These are phyloP conservation scores for Tylopilus sp. DNA, from an alignment of 1,284 basidiomycete genomes.

Conservation along the genomic window DNA sequence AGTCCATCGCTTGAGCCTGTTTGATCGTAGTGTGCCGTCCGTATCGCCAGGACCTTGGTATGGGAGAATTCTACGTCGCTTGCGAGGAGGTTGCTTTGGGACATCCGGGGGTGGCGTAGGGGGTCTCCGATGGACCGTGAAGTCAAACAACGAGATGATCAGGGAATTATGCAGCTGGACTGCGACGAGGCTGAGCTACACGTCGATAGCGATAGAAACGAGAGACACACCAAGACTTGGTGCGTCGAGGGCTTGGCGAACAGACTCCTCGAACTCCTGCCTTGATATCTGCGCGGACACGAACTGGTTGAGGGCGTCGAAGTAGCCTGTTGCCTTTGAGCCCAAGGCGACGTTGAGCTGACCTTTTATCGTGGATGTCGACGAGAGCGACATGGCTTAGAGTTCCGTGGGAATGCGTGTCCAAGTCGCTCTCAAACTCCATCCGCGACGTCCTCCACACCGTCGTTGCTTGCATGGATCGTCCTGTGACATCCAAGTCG, in stretches of 20 bases:
- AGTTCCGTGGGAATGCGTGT: slow-evolving; percentile 21
- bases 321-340: slow-evolving; percentile 57
- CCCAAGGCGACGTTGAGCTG: slow-evolving; percentile 64
- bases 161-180: slow-evolving; percentile 79
- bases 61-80: slow-evolving; percentile 66
- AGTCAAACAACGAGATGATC: slow-evolving; percentile 76
- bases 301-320: slow-evolving; percentile 59
- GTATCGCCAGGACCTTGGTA: slow-evolving; percentile 60
- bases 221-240: slow-evolving; percentile 51
- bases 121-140: slow-evolving; percentile 63
- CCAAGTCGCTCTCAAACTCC: not conserved
- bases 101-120: slow-evolving; percentile 58
- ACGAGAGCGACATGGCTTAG: slow-evolving; percentile 61
- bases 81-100: slow-evolving; percentile 62
- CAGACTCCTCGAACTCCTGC: slow-evolving; percentile 68
- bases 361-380: slow-evolving; percentile 68
- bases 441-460: slow-evolving; percentile 5
- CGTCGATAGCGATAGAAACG: not conserved
- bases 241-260: slow-evolving; percentile 60
- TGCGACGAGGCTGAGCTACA: slow-evolving; percentile 26
- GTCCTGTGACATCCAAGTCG: slow-evolving; percentile 59
- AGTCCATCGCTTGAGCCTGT: slow-evolving; percentile 70
- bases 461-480: slow-evolving; percentile 35
- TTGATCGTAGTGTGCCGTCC: slow-evolving; percentile 55
- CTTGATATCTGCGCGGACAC: slow-evolving; percentile 66